These are phyloP conservation scores for Cenococcum geophilum DNA, from an alignment of 495 filamentous ascomycete species.

Conservation along the genomic window DNA sequence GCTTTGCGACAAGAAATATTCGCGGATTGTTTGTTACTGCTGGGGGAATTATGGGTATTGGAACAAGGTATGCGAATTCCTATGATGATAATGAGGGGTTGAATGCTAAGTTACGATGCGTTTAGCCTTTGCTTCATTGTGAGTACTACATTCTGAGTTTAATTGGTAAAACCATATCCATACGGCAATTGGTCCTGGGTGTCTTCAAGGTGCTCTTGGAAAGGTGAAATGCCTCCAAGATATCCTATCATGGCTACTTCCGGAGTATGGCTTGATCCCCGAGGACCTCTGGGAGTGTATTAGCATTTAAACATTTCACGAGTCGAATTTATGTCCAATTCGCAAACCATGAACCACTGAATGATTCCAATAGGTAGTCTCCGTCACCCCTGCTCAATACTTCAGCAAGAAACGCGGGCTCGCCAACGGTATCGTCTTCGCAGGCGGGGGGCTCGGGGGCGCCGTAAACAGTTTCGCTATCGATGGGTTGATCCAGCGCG, in stretches of 20 bases:
- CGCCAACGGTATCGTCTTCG: conserved; percentile 51
- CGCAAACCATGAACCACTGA: too few relatives aligned
- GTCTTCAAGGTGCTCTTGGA: too few relatives aligned
- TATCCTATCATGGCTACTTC: too few relatives aligned
- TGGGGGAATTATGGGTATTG: conserved; percentile 49
- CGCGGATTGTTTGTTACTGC: conserved; percentile 49
- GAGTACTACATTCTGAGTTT: not conserved
- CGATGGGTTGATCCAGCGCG: conserved; percentile 41
- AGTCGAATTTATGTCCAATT: too few relatives aligned
- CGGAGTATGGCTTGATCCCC: too few relatives aligned
- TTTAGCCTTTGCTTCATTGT: conserved; percentile 34
- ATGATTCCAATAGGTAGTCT: conserved; percentile 37
- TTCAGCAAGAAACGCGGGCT: conserved; percentile 49
- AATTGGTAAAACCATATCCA: too few relatives aligned
- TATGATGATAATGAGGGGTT: not conserved
- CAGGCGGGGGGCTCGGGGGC: conserved; percentile 49
- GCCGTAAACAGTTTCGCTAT: conserved; percentile 46
- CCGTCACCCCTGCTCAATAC: conserved; percentile 44
- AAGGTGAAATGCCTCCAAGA: too few relatives aligned
- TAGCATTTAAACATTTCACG: too few relatives aligned
- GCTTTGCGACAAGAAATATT: conserved; percentile 46
- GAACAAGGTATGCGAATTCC: conserved; percentile 37
- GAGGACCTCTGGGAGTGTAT: too few relatives aligned
- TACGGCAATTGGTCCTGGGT: too few relatives aligned
- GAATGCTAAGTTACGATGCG: not conserved